A percentile compares a stretch with the other conserved stretches of the same genome.
Conservation (phyloP, 345 rosid genomes). For the Conringia planisiliqua region DNA sequence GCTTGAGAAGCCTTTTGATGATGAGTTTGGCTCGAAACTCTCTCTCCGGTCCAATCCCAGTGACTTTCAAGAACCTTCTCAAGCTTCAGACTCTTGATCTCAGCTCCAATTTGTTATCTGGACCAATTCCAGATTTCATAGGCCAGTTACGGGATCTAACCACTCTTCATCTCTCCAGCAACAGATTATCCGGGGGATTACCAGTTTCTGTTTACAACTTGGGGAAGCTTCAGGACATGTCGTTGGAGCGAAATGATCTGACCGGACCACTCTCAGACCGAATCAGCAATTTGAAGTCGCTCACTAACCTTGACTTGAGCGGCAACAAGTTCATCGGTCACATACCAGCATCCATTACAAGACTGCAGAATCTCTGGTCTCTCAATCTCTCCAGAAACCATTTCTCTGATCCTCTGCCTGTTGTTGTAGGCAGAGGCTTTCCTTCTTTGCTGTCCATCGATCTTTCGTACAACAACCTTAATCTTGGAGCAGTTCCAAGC, state of each 20-base stretch:
- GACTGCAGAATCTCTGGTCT: slow-evolving; percentile 72
- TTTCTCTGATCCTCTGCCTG: slow-evolving; percentile 64
- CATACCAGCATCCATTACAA: slow-evolving; percentile 62
- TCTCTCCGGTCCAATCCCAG: slow-evolving; percentile 68
- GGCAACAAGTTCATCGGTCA: slow-evolving; percentile 62
- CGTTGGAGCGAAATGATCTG: slow-evolving; percentile 61
- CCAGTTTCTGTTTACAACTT: slow-evolving; percentile 61
- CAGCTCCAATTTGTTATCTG: slow-evolving; percentile 68
- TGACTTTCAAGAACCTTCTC: slow-evolving; percentile 44
- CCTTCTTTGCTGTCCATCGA: slow-evolving; percentile 76
- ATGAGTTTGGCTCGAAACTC: slow-evolving; percentile 58
- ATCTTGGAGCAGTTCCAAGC: slow-evolving; percentile 61
- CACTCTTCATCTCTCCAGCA: slow-evolving; percentile 60
- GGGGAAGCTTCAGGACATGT: slow-evolving; percentile 50
- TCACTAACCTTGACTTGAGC: slow-evolving; percentile 59
- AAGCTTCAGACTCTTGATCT: slow-evolving; percentile 68
- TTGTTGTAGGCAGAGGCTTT: slow-evolving; percentile 43
- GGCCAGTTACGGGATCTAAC: slow-evolving; percentile 52
- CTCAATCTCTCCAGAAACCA: slow-evolving; percentile 82
- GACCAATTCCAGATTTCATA: slow-evolving; percentile 54
- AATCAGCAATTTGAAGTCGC: slow-evolving; percentile 62
- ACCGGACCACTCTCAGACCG: slow-evolving; percentile 62
- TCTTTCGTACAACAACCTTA: slow-evolving; percentile 76
- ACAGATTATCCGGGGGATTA: slow-evolving; percentile 55
- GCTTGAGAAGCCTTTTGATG: slow-evolving; percentile 45